Evolutionary conservation across 2,329 filamentous ascomycete species (phyloP), one percentile per base, ranked within the genome.

Genomic region (Phoma herbarum): DNA sequence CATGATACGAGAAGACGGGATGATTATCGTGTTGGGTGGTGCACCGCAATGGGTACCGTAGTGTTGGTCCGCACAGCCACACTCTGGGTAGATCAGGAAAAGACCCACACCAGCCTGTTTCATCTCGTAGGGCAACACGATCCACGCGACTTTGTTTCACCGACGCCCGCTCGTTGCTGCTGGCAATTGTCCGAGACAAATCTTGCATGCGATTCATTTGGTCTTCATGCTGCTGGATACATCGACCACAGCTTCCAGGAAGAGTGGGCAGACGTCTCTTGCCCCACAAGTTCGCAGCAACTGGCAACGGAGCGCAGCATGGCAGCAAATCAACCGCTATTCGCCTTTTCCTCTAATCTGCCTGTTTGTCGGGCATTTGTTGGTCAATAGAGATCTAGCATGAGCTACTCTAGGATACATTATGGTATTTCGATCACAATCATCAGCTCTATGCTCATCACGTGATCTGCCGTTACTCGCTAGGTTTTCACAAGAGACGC

Each of bases 61-160:
- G n/a, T n/a, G n/a, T n/a, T n/a, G n/a, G n/a, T n/a, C 53, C 29
- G 54, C 55, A 58, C 49, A 39, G 50, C 56, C 49, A 58, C 50
- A 35, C 35, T 18, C 16, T 16, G 31, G 31, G 39, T 16, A 37
- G 49, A 52, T 49, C 45, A 26, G 23, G 20, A 26, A 42, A 9
- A 35, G 23, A 25, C 23, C 35, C 47, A 44, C 33, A 22, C 35
- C 29, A 12, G 9, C 49, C 41, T 52, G 45, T 53, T 53, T 43
- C 39, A 41, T 58, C 49, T 29, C 49, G 18, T 39, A 33, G 46
- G 47, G 47, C 53, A 57, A 57, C 53, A 35, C 41, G 29, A 45
- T 29, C 45, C 43, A 37, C 39, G 28, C 45, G 25, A 25, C 29
- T 41, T 33, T 37, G 55, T 52, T 37, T 46, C 42, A 41, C 51